Evolutionary conservation across 345 rosid genomes (phyloP).

Genomic region (Citrus glauca): DNA sequence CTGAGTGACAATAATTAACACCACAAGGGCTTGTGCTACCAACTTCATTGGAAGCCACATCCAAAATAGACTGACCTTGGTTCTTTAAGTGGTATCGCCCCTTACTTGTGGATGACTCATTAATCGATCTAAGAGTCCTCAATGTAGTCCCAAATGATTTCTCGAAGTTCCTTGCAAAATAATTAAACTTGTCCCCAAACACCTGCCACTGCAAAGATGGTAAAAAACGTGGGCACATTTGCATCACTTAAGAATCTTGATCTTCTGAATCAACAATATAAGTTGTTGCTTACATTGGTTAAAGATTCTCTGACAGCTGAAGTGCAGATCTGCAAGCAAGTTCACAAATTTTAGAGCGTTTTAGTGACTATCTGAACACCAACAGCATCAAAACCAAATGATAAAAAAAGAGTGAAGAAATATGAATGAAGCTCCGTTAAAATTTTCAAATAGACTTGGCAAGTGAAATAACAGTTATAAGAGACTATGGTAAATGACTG

Average conservation of each 20-base stretch:
- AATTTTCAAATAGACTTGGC: neutral
- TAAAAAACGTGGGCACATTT: conserved; percentile 18
- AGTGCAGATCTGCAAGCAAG: conserved; percentile 70
- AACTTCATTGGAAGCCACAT: conserved; percentile 6
- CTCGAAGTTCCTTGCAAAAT: conserved; percentile 67
- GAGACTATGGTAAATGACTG: too few species aligned
- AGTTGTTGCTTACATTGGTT: conserved; percentile 71
- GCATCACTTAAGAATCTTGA: conserved; percentile 19
- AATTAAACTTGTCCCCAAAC: conserved; percentile 65
- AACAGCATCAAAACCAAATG: neutral
- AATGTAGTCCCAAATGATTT: conserved; percentile 80
- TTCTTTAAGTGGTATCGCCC: conserved; percentile 14
- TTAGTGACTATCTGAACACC: neutral
- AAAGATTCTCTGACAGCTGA: conserved; percentile 82
- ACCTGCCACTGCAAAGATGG: conserved; percentile 47
- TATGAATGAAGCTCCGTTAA: neutral
- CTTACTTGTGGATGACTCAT: conserved; percentile 38
- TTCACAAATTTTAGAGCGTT: neutral
- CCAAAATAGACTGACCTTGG: conserved; percentile 23
- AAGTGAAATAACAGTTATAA: neutral
- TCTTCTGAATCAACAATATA: conserved; percentile 29
- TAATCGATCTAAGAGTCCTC: conserved; percentile 69
- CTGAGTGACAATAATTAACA: conserved; percentile 28
- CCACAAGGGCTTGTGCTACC: conserved; percentile 14
- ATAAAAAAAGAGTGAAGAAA: neutral